phyloP scores from a whole-genome alignment of 1,284 basidiomycete genomes.

The Pyrrhoderma noxium region DNA sequence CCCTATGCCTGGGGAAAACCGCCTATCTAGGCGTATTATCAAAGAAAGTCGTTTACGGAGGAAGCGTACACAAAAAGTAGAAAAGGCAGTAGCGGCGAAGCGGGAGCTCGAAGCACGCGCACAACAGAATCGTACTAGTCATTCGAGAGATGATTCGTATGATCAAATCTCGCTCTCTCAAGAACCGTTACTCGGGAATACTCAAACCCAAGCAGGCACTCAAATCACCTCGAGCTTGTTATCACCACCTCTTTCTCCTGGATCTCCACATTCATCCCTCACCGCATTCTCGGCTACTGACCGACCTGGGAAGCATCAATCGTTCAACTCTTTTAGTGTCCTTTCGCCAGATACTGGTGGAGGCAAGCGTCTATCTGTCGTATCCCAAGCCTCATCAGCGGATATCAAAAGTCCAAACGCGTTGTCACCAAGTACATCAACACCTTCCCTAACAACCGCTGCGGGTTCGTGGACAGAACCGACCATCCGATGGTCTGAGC shows the following conservation, averaged over 20 bases:
- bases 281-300: neutral
- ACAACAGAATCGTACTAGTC: neutral
- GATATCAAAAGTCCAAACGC: neutral
- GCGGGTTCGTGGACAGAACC: neutral
- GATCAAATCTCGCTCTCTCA: slow-evolving; percentile 5
- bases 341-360: neutral
- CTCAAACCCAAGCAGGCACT: too few relatives aligned
- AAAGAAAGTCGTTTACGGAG: slow-evolving; percentile 67
- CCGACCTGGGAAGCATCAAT: neutral
- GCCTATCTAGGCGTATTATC: slow-evolving; percentile 53
- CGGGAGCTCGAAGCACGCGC: slow-evolving; percentile 12
- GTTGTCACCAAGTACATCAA: neutral
- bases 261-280: neutral
- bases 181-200: slow-evolving; percentile 8
- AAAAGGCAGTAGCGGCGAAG: slow-evolving; percentile 23
- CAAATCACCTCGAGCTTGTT: neutral
- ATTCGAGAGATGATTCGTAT: neutral
- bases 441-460: neutral
- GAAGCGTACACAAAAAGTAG: slow-evolving; percentile 39
- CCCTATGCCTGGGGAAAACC: slow-evolving; percentile 52
- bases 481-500: neutral
- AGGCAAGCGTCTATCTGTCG: neutral
- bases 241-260: slow-evolving; percentile 4
- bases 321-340: neutral
- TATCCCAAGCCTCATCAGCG: neutral